Evolutionary conservation across 2,329 filamentous ascomycete species (phyloP).

Genomic region (Chaetomium olivaceum): DNA sequence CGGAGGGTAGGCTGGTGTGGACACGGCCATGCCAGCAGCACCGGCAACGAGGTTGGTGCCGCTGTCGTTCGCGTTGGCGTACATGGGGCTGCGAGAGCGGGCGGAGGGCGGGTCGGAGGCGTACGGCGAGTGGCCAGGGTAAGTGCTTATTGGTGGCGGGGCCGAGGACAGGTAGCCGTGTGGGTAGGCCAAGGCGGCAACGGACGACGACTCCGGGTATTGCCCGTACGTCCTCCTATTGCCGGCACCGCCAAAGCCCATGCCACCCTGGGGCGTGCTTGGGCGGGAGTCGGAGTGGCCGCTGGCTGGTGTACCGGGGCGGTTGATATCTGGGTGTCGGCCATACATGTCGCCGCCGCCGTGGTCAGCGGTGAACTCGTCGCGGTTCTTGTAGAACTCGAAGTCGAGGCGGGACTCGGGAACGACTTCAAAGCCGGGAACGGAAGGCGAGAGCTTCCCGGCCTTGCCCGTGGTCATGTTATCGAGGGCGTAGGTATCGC

Average conservation of each 20-base stretch:
- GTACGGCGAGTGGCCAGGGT: constrained; percentile 25
- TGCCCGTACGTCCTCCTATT: constrained; percentile 33
- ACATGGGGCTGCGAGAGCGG: constrained; percentile 50
- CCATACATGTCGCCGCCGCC: constrained; percentile 74
- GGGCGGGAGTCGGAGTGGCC: constrained; percentile 50
- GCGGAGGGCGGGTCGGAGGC: constrained; percentile 27
- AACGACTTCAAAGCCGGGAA: constrained; percentile 86
- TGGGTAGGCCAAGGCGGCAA: constrained; percentile 23
- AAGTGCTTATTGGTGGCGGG: constrained; percentile 1
- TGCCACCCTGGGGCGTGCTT: constrained; percentile 49
- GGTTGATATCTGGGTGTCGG: constrained; percentile 56
- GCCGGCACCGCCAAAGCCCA: constrained; percentile 37
- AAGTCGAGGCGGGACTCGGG: constrained; percentile 85
- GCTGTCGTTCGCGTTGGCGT: constrained; percentile 52
- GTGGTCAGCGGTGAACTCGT: constrained; percentile 84
- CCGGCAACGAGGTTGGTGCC: constrained; percentile 53
- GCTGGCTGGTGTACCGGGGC: constrained; percentile 61
- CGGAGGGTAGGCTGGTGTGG: constrained; percentile 33
- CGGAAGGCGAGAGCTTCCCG: constrained; percentile 38
- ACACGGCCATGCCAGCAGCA: constrained; percentile 54
- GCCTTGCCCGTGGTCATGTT: constrained; percentile 71
- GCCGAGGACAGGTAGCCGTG: constrained; percentile 20
- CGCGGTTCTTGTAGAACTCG: constrained; percentile 84
- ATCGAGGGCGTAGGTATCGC: constrained; percentile 78
- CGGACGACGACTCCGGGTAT: constrained; percentile 23